These are phyloP conservation scores for Venturiaceae sp. DNA, from an alignment of 2,329 filamentous ascomycete genomes.

Conservation along the genomic window DNA sequence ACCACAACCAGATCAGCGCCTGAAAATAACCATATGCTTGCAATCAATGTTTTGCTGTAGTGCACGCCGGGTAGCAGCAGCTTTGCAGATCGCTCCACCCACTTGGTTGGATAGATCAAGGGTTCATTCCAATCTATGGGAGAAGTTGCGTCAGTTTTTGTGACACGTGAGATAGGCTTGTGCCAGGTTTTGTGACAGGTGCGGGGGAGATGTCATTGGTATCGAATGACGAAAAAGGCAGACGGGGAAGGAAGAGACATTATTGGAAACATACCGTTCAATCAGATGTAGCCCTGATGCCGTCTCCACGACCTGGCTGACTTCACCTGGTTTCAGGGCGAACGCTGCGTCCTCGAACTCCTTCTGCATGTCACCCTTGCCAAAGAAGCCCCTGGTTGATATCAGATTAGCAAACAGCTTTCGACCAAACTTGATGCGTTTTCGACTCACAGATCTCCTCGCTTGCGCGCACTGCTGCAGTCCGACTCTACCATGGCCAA, in stretches of 20 bases:
- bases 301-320: constrained; percentile 82
- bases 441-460: constrained; percentile 65
- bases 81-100: background rate
- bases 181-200: background rate
- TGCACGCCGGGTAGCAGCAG: background rate
- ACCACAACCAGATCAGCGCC: background rate
- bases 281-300: constrained; percentile 94
- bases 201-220: background rate
- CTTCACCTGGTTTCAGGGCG: constrained; percentile 73
- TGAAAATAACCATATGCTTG: background rate
- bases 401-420: constrained; percentile 3
- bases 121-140: background rate
- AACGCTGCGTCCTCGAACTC: constrained; percentile 97
- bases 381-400: constrained; percentile 63
- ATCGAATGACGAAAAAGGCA: background rate
- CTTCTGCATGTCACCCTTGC: constrained; percentile 92
- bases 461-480: constrained; percentile 90
- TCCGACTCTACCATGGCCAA: constrained; percentile 85
- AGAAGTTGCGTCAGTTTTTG: background rate
- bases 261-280: constrained; percentile 57
- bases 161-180: background rate
- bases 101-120: background rate
- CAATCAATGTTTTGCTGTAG: background rate
- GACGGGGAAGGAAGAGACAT: background rate
- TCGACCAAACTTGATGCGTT: background rate